Conservation (phyloP, 2,329 filamentous ascomycete genomes). For the Pyricularia sp. region DNA sequence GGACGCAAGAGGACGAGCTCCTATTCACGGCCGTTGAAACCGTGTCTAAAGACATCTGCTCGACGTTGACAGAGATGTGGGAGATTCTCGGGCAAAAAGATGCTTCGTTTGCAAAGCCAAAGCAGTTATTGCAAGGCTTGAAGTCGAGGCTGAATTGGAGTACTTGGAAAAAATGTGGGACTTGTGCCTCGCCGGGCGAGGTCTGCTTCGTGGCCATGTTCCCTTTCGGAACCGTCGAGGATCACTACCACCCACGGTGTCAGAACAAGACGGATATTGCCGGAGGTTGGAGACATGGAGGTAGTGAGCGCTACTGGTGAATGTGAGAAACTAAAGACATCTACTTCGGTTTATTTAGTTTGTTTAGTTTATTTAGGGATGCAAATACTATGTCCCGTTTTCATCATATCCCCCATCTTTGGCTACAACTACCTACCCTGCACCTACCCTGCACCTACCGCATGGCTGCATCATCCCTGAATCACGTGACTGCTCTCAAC, state of each 20-base stretch:
- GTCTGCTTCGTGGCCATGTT: constrained; percentile 29
- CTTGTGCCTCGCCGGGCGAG: constrained; percentile 19
- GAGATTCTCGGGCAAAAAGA: constrained; percentile 11
- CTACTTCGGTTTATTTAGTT: no score
- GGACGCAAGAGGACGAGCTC: constrained; percentile 32
- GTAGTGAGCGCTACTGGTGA: background rate
- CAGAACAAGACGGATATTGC: background rate
- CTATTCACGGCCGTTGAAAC: constrained; percentile 32
- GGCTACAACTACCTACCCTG: no score
- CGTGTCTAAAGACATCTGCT: constrained; percentile 30
- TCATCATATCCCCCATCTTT: no score
- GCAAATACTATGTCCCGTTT: no score
- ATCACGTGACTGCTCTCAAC: background rate
- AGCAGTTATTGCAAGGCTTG: constrained; percentile 10
- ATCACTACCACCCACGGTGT: constrained; percentile 12
- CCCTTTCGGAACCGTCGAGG: constrained; percentile 21
- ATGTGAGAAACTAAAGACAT: background rate
- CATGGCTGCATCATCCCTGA: background rate
- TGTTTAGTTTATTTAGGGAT: no score
- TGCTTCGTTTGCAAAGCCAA: background rate
- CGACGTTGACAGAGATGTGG: constrained; percentile 18
- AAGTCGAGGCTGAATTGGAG: constrained; percentile 22
- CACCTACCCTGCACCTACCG: no score
- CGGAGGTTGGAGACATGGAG: background rate
- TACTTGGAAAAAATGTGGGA: constrained; percentile 23